Evolutionary conservation across 2,329 filamentous ascomycete genomes (phyloP).

Genomic region (Trichophyton mentagrophytes): DNA sequence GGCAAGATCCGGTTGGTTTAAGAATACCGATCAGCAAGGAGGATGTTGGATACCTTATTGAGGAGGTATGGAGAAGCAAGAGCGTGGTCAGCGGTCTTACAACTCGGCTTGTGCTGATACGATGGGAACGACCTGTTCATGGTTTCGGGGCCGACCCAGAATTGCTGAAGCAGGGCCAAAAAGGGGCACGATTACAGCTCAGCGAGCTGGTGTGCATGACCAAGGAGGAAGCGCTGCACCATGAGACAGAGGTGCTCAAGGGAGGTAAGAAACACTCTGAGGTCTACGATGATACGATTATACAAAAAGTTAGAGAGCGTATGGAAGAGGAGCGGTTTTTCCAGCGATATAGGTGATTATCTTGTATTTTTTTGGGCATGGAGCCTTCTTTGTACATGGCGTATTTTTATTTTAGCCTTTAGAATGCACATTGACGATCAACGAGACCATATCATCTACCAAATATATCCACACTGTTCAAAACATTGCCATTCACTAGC

Average conservation of each 20-base stretch:
- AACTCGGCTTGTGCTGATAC: slow-evolving; percentile 63
- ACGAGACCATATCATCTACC: not conserved
- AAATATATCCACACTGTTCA: too few relatives aligned
- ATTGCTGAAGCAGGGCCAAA: slow-evolving; percentile 55
- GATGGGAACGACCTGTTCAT: slow-evolving; percentile 58
- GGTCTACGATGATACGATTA: slow-evolving; percentile 56
- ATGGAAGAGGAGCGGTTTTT: slow-evolving; percentile 53
- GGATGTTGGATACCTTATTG: slow-evolving; percentile 76
- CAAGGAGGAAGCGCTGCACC: slow-evolving; percentile 69
- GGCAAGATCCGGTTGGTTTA: slow-evolving; percentile 52
- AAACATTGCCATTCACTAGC: too few relatives aligned
- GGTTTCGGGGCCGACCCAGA: slow-evolving; percentile 51
- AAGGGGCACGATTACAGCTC: slow-evolving; percentile 54
- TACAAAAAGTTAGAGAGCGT: slow-evolving; percentile 54
- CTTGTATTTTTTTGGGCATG: not conserved
- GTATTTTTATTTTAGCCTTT: not conserved
- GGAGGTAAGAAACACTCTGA: slow-evolving; percentile 55
- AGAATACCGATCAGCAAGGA: slow-evolving; percentile 64
- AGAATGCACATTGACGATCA: not conserved
- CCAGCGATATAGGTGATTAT: slow-evolving; percentile 31
- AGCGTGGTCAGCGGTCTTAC: slow-evolving; percentile 72
- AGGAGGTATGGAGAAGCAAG: slow-evolving; percentile 75
- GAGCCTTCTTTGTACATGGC: not conserved
- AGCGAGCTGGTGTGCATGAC: slow-evolving; percentile 79
- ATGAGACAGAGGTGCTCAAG: slow-evolving; percentile 68